Evolutionary conservation across 345 rosid species (phyloP), one percentile per base, ranked within the genome.

Genomic region (Mallotus nudiflorus): DNA sequence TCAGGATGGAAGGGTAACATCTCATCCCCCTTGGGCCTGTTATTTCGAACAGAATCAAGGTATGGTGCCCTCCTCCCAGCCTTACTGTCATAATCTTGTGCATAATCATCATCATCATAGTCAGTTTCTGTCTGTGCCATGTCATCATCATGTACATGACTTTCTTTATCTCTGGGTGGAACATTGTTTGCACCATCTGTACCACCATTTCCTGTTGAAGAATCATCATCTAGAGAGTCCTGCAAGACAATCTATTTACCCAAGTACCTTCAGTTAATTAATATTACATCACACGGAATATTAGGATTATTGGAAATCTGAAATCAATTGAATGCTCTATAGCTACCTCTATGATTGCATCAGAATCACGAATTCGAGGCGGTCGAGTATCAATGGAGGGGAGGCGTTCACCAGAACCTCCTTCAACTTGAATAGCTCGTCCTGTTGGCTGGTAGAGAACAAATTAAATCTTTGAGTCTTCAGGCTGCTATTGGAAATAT

Each of bases 401-500:
- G 40, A 83, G 84, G 33, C 99, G 98, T 49, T 96, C 99, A 75
- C 94, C 93, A 77, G 48, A 83, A 64, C 98, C 97, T 73, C 82
- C 80, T 81, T 96, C 99, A 59, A 96, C 99, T 78, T 92, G 99
- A 80, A 96, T 96, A 27, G 98, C 85, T 83, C 98, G 86, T 71
- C 99, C 99, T 59, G 97, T 85, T 67, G 99, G 99, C 99, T 96
- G 86, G 73, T 65, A 62, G 67, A 65, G 53, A 72, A 65, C 8
- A 50, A 65, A 65, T n/a, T 65, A 56, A 57, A 66, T 13, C 39
- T 67, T 54, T 74, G 31, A 62, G 52, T 62, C 67, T 58, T 44
- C 48, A 31, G 60, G 55, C 48, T 29, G 62, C 46, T 54, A 72
- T 46, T 35, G 28, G 50, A 60, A 73, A 49, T 48, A 68, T 35